Conservation (phyloP, 2,329 filamentous ascomycete genomes). For the Kalaharituber pfeilii region DNA sequence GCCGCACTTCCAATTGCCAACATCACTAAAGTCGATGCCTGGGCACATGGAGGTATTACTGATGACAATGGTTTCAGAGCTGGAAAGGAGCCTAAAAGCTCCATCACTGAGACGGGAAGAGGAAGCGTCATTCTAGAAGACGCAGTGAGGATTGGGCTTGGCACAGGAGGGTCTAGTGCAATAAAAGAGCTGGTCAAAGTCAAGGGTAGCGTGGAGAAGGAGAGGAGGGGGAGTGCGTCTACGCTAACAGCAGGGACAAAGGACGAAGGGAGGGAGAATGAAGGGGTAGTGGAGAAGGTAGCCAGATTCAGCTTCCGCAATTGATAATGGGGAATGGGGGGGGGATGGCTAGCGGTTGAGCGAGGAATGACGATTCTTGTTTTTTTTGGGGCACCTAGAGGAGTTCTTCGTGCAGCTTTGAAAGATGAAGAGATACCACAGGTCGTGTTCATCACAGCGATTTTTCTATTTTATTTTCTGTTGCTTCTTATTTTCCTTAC, state of each 20-base stretch:
- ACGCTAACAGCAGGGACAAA: neutral
- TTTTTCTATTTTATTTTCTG: no score
- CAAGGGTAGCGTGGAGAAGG: neutral
- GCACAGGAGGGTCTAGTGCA: slow-evolving; percentile 3
- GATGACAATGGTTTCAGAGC: neutral
- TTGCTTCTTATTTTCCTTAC: no score
- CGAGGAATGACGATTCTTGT: no score
- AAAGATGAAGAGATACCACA: no score
- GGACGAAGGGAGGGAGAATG: neutral
- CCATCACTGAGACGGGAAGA: slow-evolving; percentile 6
- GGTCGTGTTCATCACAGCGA: no score
- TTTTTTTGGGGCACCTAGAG: no score
- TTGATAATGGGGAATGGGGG: neutral
- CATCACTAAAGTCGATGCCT: slow-evolving; percentile 6
- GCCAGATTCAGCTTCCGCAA: slow-evolving; percentile 1
- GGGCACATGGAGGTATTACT: neutral
- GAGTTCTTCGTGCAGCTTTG: no score
- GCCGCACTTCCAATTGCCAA: slow-evolving; percentile 3
- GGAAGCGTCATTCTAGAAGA: slow-evolving; percentile 6
- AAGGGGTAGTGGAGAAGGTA: slow-evolving; percentile 7
- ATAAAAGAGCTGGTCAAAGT: slow-evolving; percentile 5
- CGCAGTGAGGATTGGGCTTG: neutral
- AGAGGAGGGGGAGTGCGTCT: neutral
- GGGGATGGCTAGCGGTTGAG: no score
- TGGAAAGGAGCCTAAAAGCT: slow-evolving; percentile 1